Conservation (phyloP, 371 early-diverging fungal genomes). For the Saksenaea vasiformis region DNA sequence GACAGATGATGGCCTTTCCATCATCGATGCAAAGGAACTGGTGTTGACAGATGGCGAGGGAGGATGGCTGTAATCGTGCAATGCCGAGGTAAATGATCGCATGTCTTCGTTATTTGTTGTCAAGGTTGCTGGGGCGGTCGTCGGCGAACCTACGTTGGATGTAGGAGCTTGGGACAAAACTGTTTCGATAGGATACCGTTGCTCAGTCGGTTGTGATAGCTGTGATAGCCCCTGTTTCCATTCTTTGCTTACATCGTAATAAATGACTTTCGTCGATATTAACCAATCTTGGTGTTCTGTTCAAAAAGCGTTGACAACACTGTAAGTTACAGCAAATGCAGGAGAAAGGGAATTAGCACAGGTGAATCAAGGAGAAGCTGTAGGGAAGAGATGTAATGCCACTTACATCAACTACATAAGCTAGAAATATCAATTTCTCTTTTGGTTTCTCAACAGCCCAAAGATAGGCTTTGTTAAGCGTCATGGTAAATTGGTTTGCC, state of each 20-base stretch:
- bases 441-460: constrained; percentile 52
- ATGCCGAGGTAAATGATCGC: not conserved
- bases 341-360: no score
- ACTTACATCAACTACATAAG: constrained; percentile 49
- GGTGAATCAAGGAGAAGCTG: no score
- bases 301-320: constrained; percentile 41
- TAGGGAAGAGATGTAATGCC: no score
- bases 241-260: constrained; percentile 34
- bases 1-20: not conserved
- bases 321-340: constrained; percentile 9
- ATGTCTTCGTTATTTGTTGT: not conserved
- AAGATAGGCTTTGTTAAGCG: constrained; percentile 47
- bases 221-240: not conserved
- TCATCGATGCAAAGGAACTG: not conserved
- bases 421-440: constrained; percentile 52
- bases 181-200: no score
- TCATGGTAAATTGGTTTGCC: constrained; percentile 51
- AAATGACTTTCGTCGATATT: constrained; percentile 49
- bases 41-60: constrained; percentile 21
- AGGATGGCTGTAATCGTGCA: not conserved
- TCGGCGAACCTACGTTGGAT: not conserved
- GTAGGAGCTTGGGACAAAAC: no score
- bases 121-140: not conserved
- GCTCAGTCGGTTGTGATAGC: no score
- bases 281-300: constrained; percentile 41